Percentiles rank a stretch among this genome's conserved stretches.
Conservation (phyloP, 2,329 filamentous ascomycete genomes). For the Fusarium sp. region DNA sequence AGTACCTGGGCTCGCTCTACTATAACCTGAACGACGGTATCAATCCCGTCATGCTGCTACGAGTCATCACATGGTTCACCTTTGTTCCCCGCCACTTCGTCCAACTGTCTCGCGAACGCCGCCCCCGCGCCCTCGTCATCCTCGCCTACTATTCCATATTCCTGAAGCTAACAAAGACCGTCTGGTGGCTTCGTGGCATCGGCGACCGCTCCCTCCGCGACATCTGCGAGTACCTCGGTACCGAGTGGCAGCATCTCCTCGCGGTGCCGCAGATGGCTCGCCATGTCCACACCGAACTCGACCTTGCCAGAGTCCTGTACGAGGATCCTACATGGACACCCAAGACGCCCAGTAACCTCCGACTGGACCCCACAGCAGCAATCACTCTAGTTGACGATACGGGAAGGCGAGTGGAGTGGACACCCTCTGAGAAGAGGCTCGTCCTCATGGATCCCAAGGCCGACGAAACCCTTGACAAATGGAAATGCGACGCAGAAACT, state of each 20-base stretch:
- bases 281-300: slow-evolving; percentile 50
- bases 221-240: slow-evolving; percentile 58
- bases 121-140: slow-evolving; percentile 66
- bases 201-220: slow-evolving; percentile 62
- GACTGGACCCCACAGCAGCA: slow-evolving; percentile 33
- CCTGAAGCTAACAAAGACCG: slow-evolving; percentile 57
- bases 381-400: slow-evolving; percentile 42
- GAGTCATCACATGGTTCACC: slow-evolving; percentile 69
- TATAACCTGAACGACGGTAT: slow-evolving; percentile 63
- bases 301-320: slow-evolving; percentile 61
- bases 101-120: slow-evolving; percentile 58
- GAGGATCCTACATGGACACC: slow-evolving; percentile 61
- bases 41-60: slow-evolving; percentile 61
- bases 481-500: background rate
- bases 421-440: slow-evolving; percentile 36
- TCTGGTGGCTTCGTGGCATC: slow-evolving; percentile 69
- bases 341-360: slow-evolving; percentile 22
- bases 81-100: slow-evolving; percentile 64
- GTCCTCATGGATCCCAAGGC: slow-evolving; percentile 39
- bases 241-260: slow-evolving; percentile 60
- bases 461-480: background rate
- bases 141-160: slow-evolving; percentile 69
- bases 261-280: slow-evolving; percentile 60
- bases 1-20: slow-evolving; percentile 68
- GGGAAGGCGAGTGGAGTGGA: slow-evolving; percentile 46